Evolutionary conservation across 2,329 filamentous ascomycete genomes (phyloP).

Genomic region (Arthrobotrys megalospora): DNA sequence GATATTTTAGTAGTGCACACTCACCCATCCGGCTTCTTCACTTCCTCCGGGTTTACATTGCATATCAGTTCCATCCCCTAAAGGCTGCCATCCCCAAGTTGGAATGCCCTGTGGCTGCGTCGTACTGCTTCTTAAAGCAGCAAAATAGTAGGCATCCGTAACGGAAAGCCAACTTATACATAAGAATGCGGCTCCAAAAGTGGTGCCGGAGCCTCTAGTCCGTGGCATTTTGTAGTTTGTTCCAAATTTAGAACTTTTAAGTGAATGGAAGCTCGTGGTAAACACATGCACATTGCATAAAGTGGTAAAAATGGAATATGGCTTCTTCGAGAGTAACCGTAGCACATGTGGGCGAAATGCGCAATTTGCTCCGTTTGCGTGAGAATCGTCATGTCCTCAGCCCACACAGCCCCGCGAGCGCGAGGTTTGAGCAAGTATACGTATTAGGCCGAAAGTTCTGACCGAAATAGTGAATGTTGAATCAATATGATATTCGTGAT

Average conservation of each 20-base stretch:
- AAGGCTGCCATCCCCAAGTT: constrained; percentile 41
- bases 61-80: background rate
- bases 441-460: too few species aligned
- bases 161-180: constrained; percentile 14
- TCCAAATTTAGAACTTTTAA: background rate
- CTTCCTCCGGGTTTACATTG: constrained; percentile 27
- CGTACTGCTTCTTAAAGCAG: constrained; percentile 12
- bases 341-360: background rate
- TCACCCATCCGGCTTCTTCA: constrained; percentile 34
- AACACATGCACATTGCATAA: background rate
- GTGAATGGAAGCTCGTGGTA: background rate
- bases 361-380: background rate
- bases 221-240: constrained; percentile 30
- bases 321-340: background rate
- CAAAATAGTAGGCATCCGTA: constrained; percentile 37
- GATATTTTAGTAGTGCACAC: background rate
- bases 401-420: background rate
- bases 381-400: background rate
- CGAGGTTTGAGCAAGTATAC: constrained; percentile 5
- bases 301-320: background rate
- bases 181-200: background rate
- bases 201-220: background rate
- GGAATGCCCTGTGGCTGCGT: constrained; percentile 23
- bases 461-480: background rate
- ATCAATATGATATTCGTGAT: constrained; percentile 15